phyloP scores from a whole-genome alignment of 2,329 filamentous ascomycete species.

The Sporothrix curviconia region DNA sequence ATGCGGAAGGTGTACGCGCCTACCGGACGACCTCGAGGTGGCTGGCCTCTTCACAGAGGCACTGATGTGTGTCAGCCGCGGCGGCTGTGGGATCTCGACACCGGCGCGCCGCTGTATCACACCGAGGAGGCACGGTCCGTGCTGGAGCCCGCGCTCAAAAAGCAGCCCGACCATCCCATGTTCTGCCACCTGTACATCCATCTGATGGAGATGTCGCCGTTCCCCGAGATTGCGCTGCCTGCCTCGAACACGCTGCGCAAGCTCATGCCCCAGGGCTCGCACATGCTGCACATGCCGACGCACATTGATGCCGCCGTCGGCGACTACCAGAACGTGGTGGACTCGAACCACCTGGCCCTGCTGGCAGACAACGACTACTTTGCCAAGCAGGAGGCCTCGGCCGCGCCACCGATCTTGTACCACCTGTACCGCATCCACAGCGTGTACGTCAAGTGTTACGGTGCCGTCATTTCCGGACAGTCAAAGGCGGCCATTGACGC shows the following conservation, averaged over 20 bases:
- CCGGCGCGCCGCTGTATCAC: conserved; percentile 39
- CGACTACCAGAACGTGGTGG: conserved; percentile 10
- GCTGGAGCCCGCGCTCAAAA: conserved; percentile 51
- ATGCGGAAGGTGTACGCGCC: conserved; percentile 33
- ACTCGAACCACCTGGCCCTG: conserved; percentile 10
- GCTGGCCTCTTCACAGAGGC: conserved; percentile 54
- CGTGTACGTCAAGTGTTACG: conserved; percentile 50
- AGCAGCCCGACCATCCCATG: conserved; percentile 52
- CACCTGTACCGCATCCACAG: conserved; percentile 50
- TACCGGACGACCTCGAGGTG: conserved; percentile 49
- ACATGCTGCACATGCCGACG: conserved; percentile 9
- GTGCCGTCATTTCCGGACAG: conserved; percentile 51
- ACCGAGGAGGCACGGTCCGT: conserved; percentile 51
- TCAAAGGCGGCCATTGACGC: conserved; percentile 32
- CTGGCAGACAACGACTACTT: conserved; percentile 35
- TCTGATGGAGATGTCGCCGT: conserved; percentile 16
- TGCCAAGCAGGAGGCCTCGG: conserved; percentile 29
- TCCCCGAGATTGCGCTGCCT: conserved; percentile 1
- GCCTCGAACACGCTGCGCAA: conserved; percentile 1
- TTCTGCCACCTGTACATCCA: conserved; percentile 54
- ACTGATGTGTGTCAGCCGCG: conserved; percentile 43
- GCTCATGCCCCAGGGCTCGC: not conserved
- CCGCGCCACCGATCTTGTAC: conserved; percentile 41
- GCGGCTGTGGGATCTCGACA: conserved; percentile 37
- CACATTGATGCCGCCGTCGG: conserved; percentile 10